phyloP scores from a whole-genome alignment of 2,329 filamentous ascomycete genomes.

The Paracorniculantispora psalliotae region DNA sequence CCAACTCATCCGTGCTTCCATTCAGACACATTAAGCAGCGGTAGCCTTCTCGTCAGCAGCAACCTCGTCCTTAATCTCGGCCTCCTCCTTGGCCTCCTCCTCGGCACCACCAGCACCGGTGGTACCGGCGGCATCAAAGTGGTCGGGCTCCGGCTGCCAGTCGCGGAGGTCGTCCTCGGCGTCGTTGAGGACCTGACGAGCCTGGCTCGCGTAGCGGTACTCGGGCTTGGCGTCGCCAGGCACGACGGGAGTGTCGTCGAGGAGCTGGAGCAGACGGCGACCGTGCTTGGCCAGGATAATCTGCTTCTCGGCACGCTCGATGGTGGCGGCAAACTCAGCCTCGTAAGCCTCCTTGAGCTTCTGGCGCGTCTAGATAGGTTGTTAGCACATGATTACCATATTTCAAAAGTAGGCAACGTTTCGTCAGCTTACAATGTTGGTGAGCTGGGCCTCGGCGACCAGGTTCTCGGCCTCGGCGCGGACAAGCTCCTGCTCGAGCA shows the following conservation, averaged over 20 bases:
- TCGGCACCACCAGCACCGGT: not conserved
- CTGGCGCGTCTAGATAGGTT: constrained; percentile 66
- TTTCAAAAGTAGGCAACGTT: not conserved
- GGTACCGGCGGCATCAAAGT: constrained; percentile 13
- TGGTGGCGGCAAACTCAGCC: constrained; percentile 79
- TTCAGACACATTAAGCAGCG: no score
- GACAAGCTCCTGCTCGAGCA: constrained; percentile 93
- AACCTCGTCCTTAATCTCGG: not conserved
- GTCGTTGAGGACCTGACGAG: constrained; percentile 83
- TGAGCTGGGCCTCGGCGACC: constrained; percentile 93
- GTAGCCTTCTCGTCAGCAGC: not conserved
- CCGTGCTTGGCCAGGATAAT: constrained; percentile 90
- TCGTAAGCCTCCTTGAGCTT: constrained; percentile 96
- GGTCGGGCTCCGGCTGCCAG: constrained; percentile 55
- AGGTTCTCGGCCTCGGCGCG: constrained; percentile 92
- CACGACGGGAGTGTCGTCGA: constrained; percentile 86
- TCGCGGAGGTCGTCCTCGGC: constrained; percentile 81
- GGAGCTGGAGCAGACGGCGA: constrained; percentile 72
- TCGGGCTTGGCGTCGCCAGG: constrained; percentile 72
- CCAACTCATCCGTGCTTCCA: not conserved
- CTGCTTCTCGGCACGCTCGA: constrained; percentile 96
- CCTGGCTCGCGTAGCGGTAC: constrained; percentile 62
- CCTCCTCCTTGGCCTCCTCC: not conserved
- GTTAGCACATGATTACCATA: constrained; percentile 10
- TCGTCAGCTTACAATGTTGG: constrained; percentile 66